Percentiles rank a stretch among this genome's conserved stretches.
These are phyloP conservation scores for Uronychia setigera DNA, from an alignment of 73 alveolate genomes.

Conservation along the genomic window DNA sequence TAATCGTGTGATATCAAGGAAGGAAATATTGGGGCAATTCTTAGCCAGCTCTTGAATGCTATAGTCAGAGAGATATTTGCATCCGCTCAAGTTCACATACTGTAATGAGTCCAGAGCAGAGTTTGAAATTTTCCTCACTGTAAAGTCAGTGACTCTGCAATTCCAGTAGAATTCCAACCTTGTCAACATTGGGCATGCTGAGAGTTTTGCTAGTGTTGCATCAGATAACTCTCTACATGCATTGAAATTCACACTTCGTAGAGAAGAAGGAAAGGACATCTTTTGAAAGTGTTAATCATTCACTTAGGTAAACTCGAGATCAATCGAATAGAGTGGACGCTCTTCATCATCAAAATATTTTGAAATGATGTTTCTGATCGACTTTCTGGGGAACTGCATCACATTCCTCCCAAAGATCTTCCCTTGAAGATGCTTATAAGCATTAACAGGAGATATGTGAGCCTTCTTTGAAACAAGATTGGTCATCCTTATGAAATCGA, in stretches of 20 bases:
- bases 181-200: slow-evolving; percentile 5
- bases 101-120: slow-evolving; percentile 3
- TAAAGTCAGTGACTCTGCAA: slow-evolving; percentile 41
- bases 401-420: no score
- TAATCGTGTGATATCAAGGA: slow-evolving; percentile 40
- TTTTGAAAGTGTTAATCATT: slow-evolving; percentile 17
- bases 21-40: slow-evolving; percentile 19
- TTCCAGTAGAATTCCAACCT: slow-evolving; percentile 48
- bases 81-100: slow-evolving; percentile 41
- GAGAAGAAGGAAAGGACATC: slow-evolving; percentile 8
- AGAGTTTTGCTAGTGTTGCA: slow-evolving; percentile 6
- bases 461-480: no score
- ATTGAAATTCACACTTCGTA: slow-evolving; percentile 29
- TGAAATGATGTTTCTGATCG: not conserved
- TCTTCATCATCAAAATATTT: not conserved
- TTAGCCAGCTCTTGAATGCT: slow-evolving; percentile 4
- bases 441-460: no score
- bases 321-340: not conserved
- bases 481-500: no score
- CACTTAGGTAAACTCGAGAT: slow-evolving; percentile 39
- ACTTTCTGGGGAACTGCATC: no score
- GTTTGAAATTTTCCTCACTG: slow-evolving; percentile 25
- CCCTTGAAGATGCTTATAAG: no score
- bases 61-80: slow-evolving; percentile 57
- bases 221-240: slow-evolving; percentile 54